Evolutionary conservation across 148 eudicot genomes (phyloP).

Genomic region (Fagopyrum homotropicum): DNA sequence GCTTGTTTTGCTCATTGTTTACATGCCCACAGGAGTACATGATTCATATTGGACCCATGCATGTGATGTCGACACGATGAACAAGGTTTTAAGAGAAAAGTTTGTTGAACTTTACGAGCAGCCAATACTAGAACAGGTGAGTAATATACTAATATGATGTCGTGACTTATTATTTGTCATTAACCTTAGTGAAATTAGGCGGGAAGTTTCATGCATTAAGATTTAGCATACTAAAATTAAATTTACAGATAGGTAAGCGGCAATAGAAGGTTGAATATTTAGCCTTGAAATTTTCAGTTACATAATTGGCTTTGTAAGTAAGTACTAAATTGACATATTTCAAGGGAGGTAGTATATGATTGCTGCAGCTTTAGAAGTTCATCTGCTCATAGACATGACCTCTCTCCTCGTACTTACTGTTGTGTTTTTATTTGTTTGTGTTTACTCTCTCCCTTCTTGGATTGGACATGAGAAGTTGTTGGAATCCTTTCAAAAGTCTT

Average conservation of each 20-base stretch:
- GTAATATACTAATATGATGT: slow-evolving; percentile 13
- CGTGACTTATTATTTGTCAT: no score
- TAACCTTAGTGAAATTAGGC: no score
- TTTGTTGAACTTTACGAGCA: slow-evolving; percentile 90
- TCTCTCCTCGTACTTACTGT: background rate
- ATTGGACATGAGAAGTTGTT: slow-evolving; percentile 38
- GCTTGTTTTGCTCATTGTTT: background rate
- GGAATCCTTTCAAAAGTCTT: slow-evolving; percentile 60
- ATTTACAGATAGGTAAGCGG: no score
- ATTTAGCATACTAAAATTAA: background rate
- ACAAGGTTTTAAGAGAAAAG: slow-evolving; percentile 73
- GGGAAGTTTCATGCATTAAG: background rate
- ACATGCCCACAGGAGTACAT: slow-evolving; percentile 63
- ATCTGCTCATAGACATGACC: background rate
- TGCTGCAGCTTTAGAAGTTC: background rate
- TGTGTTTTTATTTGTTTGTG: background rate
- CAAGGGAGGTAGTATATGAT: no score
- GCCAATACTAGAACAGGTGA: slow-evolving; percentile 85
- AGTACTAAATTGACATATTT: background rate
- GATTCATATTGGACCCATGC: slow-evolving; percentile 99
- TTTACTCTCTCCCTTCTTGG: no score
- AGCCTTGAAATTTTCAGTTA: no score
- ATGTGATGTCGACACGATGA: slow-evolving; percentile 84
- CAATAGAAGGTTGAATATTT: no score
- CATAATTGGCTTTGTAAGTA: no score